Conservation (phyloP, 129 eudicot species). For the Pittosporum tobira region DNA sequence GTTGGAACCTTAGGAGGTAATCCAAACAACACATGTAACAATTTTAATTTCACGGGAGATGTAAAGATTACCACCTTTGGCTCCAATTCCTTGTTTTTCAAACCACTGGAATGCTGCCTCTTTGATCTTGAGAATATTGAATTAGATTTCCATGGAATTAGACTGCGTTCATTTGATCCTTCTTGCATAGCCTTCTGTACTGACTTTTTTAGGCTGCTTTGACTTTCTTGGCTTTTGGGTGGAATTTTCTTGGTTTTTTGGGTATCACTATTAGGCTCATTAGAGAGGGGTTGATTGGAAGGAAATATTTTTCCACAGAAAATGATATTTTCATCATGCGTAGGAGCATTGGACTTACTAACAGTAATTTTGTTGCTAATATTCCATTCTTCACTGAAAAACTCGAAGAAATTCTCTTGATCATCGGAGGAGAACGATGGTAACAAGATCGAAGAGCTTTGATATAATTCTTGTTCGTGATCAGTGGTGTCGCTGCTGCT, state of each 20-base stretch:
- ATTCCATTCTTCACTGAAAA: constrained; percentile 42
- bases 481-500: background rate
- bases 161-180: background rate
- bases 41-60: constrained; percentile 2
- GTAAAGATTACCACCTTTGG: background rate
- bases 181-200: too few species aligned
- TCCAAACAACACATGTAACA: constrained; percentile 6
- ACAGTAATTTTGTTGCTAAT: background rate
- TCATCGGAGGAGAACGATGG: constrained; percentile 15
- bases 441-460: constrained; percentile 10
- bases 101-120: background rate
- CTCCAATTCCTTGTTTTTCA: background rate
- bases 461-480: background rate
- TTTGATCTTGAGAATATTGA: background rate
- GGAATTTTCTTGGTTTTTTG: background rate
- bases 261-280: too few species aligned
- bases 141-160: background rate
- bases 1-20: constrained; percentile 1
- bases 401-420: constrained; percentile 43
- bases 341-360: too few species aligned
- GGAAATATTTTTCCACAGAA: constrained; percentile 12
- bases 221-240: background rate
- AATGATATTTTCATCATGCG: background rate
- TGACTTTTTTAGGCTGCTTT: too few species aligned
- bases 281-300: background rate